These are phyloP conservation scores for Saccharomycopsis sp. DNA, from an alignment of 805 yeast species.

Conservation along the genomic window DNA sequence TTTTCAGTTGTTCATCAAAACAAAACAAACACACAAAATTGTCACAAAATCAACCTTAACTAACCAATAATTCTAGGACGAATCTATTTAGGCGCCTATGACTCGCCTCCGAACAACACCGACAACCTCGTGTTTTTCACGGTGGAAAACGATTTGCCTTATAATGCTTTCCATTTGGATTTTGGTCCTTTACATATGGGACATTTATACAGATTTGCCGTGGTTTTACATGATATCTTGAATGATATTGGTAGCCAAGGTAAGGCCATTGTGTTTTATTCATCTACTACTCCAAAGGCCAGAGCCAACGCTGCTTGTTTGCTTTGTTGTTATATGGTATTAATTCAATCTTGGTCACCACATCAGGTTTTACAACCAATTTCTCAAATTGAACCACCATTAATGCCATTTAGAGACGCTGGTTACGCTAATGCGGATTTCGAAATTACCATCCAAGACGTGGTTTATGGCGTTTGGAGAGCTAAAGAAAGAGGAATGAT, in stretches of 20 bases:
- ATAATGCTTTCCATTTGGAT: conserved; percentile 91
- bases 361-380: conserved; percentile 95
- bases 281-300: conserved; percentile 68
- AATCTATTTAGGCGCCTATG: conserved; percentile 86
- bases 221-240: conserved; percentile 80
- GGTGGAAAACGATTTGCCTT: conserved; percentile 83
- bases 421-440: conserved; percentile 95
- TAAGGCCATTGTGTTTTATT: conserved; percentile 85
- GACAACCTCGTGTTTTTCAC: conserved; percentile 75
- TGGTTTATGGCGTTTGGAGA: conserved; percentile 95
- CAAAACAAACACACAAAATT: too few species aligned
- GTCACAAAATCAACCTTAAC: not conserved
- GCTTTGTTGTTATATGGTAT: conserved; percentile 86
- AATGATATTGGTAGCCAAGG: conserved; percentile 77
- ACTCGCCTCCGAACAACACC: conserved; percentile 67
- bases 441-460: conserved; percentile 86
- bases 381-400: conserved; percentile 84
- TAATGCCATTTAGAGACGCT: conserved; percentile 93
- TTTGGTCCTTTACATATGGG: conserved; percentile 96
- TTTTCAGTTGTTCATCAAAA: too few species aligned
- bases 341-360: conserved; percentile 97
- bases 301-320: conserved; percentile 93
- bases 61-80: conserved; percentile 30
- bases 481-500: conserved; percentile 89
- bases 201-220: conserved; percentile 89